phyloP scores from a whole-genome alignment of 352 stramenopile species.

The Phytophthora citricola region DNA sequence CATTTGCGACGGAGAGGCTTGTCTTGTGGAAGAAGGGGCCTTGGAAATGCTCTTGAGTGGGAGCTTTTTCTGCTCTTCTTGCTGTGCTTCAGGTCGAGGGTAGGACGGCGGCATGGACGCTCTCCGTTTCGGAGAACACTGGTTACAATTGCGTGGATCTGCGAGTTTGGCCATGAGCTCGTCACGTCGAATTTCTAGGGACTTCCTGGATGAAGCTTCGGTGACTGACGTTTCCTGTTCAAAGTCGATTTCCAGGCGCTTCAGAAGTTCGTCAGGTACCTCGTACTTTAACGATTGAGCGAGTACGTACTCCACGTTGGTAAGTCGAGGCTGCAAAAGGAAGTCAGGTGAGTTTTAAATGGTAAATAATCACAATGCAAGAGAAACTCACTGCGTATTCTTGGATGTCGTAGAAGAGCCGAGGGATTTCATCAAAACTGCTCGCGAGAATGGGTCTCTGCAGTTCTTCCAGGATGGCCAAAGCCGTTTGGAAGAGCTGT shows the following conservation, averaged over 20 bases:
- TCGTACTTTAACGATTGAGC: conserved; percentile 42
- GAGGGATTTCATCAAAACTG: conserved; percentile 74
- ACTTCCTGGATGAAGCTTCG: conserved; percentile 12
- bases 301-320: conserved; percentile 31
- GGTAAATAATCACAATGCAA: too few relatives aligned
- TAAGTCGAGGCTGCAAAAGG: conserved; percentile 39
- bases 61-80: conserved; percentile 1
- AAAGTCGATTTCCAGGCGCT: conserved; percentile 41
- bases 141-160: conserved; percentile 10
- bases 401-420: conserved; percentile 79
- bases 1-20: conserved; percentile 23
- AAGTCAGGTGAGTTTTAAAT: neutral
- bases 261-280: conserved; percentile 42
- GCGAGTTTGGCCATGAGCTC: conserved; percentile 6
- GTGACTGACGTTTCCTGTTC: conserved; percentile 20
- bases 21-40: conserved; percentile 28
- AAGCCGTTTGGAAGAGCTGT: conserved; percentile 67
- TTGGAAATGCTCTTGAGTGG: conserved; percentile 18
- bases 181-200: conserved; percentile 3
- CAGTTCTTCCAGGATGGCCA: conserved; percentile 57
- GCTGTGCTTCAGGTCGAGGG: conserved; percentile 5
- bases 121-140: conserved; percentile 18
- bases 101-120: conserved; percentile 10
- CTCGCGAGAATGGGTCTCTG: conserved; percentile 64
- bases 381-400: conserved; percentile 54